These are phyloP conservation scores for Ophiostoma sp. DNA, from an alignment of 2,329 filamentous ascomycete genomes.

Conservation along the genomic window DNA sequence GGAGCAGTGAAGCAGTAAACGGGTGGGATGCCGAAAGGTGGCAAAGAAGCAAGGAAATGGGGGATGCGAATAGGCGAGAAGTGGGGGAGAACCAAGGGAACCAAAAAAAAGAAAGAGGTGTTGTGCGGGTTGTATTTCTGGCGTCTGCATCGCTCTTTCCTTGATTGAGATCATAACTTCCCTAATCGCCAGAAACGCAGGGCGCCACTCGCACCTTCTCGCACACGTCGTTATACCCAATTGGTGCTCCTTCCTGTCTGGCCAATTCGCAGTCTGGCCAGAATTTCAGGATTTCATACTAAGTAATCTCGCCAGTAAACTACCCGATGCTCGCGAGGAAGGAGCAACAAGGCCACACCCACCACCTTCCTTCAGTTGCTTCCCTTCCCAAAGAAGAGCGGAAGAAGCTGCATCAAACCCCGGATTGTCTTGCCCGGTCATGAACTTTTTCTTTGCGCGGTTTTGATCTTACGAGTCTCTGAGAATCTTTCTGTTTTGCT, in stretches of 20 bases:
- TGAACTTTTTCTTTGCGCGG: neutral
- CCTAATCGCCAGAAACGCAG: constrained; percentile 13
- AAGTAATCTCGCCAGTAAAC: neutral
- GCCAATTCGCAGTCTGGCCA: neutral
- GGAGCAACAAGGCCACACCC: constrained; percentile 12
- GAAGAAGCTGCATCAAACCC: neutral
- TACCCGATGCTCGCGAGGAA: constrained; percentile 9
- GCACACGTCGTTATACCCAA: neutral
- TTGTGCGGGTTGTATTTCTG: neutral
- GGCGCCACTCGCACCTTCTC: neutral
- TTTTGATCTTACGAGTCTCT: neutral
- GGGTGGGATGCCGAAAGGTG: neutral
- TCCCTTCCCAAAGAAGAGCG: neutral
- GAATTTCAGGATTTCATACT: too few species aligned
- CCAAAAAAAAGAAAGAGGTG: neutral
- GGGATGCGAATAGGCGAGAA: neutral
- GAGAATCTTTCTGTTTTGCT: neutral
- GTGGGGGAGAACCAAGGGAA: neutral
- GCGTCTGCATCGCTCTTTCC: constrained; percentile 17
- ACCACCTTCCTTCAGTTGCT: neutral
- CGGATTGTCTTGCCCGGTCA: neutral
- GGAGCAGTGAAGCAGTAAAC: neutral
- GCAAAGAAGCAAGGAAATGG: neutral
- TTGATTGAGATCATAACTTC: constrained; percentile 17
- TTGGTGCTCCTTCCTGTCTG: constrained; percentile 17